phyloP scores from a whole-genome alignment of 2,329 filamentous ascomycete genomes.

The Xylaria sp. region DNA sequence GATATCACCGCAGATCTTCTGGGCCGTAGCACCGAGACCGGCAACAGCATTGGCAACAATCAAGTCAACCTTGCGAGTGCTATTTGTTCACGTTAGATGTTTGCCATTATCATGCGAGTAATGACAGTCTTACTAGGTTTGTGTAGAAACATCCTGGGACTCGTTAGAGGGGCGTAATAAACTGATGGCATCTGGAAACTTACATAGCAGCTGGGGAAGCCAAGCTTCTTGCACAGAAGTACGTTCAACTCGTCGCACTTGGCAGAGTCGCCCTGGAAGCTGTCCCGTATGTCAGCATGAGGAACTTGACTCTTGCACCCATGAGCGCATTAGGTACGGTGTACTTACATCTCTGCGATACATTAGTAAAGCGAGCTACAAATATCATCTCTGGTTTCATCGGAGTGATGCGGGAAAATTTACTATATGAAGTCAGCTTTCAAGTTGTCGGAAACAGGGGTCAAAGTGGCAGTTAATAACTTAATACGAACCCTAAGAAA shows the following conservation, averaged over 20 bases:
- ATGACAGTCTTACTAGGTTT: conserved; percentile 39
- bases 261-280: conserved; percentile 40
- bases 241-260: conserved; percentile 53
- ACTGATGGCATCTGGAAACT: not conserved
- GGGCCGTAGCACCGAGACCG: conserved; percentile 72
- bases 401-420: not conserved
- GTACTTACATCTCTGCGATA: conserved; percentile 14
- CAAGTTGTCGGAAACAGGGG: not conserved
- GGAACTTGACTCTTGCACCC: not conserved
- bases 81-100: conserved; percentile 7
- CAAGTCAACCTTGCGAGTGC: conserved; percentile 73
- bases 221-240: conserved; percentile 49
- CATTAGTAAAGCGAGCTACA: not conserved
- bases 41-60: conserved; percentile 74
- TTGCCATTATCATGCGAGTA: not conserved
- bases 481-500: conserved; percentile 11
- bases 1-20: conserved; percentile 70
- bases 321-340: not conserved
- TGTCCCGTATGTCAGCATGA: conserved; percentile 29
- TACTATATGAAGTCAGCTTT: not conserved
- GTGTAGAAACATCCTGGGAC: conserved; percentile 49
- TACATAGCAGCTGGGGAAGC: conserved; percentile 47
- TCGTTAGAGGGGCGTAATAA: not conserved
- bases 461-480: not conserved
- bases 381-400: not conserved